Conservation (phyloP, 139 green algal species). For the Picocystis salinarum region DNA sequence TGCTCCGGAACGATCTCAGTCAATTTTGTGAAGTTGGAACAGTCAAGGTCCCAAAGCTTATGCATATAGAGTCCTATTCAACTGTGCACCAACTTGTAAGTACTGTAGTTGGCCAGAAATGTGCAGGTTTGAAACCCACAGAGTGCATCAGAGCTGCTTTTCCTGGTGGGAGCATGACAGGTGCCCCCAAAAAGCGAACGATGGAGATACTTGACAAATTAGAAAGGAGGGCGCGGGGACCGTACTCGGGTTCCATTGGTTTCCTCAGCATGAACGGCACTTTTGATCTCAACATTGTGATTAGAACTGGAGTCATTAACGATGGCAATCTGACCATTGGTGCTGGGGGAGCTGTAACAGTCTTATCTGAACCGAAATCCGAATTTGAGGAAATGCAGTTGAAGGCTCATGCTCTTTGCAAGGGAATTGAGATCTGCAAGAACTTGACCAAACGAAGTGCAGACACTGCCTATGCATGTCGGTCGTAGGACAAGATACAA, state of each 20-base stretch:
- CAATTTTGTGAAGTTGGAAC: constrained; percentile 39
- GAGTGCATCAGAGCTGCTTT: constrained; percentile 68
- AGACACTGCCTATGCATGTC: no score
- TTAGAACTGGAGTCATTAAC: constrained; percentile 65
- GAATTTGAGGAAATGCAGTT: constrained; percentile 92
- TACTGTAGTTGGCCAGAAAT: constrained; percentile 55
- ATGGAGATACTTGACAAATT: constrained; percentile 46
- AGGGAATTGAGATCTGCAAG: no score
- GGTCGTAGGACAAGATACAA: no score
- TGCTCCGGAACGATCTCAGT: constrained; percentile 92
- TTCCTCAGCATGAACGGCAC: constrained; percentile 69
- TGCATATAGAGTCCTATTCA: constrained; percentile 78
- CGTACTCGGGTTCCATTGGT: constrained; percentile 82
- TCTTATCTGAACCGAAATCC: constrained; percentile 49
- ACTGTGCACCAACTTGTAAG: constrained; percentile 86
- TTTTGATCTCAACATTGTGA: constrained; percentile 98
- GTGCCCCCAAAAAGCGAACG: constrained; percentile 15
- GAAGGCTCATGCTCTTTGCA: constrained; percentile 62
- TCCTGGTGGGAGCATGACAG: constrained; percentile 90
- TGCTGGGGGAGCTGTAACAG: constrained; percentile 78
- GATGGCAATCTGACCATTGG: constrained; percentile 43
- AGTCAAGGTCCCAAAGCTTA: constrained; percentile 45
- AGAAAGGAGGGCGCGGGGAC: constrained; percentile 52
- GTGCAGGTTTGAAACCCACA: constrained; percentile 13
- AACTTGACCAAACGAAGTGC: no score